Conservation (phyloP, 169 alveolate species). For the Cyclospora cayetanensis region DNA sequence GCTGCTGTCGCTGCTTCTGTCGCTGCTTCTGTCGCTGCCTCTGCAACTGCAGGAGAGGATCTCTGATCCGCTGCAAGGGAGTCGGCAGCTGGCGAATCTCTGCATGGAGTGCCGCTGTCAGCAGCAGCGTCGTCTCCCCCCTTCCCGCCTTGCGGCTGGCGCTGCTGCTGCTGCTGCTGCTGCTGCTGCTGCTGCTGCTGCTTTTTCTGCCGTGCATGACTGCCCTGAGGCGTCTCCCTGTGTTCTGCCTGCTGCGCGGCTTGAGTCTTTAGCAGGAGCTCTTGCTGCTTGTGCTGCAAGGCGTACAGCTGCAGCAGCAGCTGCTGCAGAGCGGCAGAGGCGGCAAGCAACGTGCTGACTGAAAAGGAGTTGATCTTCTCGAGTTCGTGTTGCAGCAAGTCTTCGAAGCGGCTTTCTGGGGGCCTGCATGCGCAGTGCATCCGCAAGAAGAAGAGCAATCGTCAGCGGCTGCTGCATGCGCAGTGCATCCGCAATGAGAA, state of each 20-base stretch:
- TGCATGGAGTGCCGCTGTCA: background rate
- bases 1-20: background rate
- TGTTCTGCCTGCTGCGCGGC: background rate
- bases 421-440: constrained; percentile 70
- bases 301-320: constrained; percentile 22
- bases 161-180: background rate
- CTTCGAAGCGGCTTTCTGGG: constrained; percentile 83
- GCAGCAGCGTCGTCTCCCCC: background rate
- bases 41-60: background rate
- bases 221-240: background rate
- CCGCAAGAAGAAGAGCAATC: constrained; percentile 40
- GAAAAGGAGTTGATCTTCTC: constrained; percentile 80
- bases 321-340: constrained; percentile 60
- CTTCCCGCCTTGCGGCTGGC: background rate
- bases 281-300: constrained; percentile 47
- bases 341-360: background rate
- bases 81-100: background rate
- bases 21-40: background rate
- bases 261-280: background rate
- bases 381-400: constrained; percentile 79
- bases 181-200: background rate
- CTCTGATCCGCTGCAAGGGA: background rate
- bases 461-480: background rate
- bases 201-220: background rate
- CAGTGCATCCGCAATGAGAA: background rate